These are phyloP conservation scores for Colletotrichum aenigma DNA, from an alignment of 2,329 filamentous ascomycete species.

Conservation along the genomic window DNA sequence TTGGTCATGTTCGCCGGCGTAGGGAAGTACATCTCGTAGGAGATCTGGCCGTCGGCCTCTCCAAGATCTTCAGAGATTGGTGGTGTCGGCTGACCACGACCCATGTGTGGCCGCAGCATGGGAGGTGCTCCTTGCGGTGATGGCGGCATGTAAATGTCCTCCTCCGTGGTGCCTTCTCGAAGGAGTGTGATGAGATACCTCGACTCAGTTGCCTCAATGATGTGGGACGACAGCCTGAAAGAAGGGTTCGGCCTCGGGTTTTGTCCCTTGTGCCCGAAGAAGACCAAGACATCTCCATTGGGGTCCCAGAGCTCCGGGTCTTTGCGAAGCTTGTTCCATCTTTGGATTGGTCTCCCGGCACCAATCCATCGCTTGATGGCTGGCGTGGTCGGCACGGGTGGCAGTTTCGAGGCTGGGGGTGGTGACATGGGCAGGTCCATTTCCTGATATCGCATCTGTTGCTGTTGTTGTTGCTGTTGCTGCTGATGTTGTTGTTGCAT, in stretches of 20 bases:
- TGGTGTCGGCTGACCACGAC: constrained; percentile 42
- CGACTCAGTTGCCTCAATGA: constrained; percentile 63
- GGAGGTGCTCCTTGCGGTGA: constrained; percentile 47
- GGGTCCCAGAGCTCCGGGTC: constrained; percentile 67
- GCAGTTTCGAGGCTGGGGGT: constrained; percentile 25
- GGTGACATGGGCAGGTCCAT: constrained; percentile 19
- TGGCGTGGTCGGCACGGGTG: constrained; percentile 31
- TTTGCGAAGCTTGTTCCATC: constrained; percentile 63
- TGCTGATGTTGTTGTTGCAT: constrained; percentile 8
- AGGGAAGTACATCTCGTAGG: constrained; percentile 68
- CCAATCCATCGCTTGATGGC: constrained; percentile 60
- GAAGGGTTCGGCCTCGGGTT: constrained; percentile 52
- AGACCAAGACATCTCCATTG: constrained; percentile 64
- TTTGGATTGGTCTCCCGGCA: constrained; percentile 49
- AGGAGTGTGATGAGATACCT: constrained; percentile 57
- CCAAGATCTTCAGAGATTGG: constrained; percentile 50
- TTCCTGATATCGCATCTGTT: constrained; percentile 10
- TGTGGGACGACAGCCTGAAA: constrained; percentile 62
- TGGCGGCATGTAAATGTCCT: constrained; percentile 46
- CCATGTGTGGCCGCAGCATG: constrained; percentile 36
- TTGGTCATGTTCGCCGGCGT: constrained; percentile 54
- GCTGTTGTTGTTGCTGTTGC: background rate
- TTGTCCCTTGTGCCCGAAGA: constrained; percentile 52
- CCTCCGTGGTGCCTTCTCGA: constrained; percentile 56
- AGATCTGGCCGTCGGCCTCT: constrained; percentile 58